Base-by-base conservation (phyloP, 1,284 basidiomycete species). In the Ceratobasidium sp. region DNA sequence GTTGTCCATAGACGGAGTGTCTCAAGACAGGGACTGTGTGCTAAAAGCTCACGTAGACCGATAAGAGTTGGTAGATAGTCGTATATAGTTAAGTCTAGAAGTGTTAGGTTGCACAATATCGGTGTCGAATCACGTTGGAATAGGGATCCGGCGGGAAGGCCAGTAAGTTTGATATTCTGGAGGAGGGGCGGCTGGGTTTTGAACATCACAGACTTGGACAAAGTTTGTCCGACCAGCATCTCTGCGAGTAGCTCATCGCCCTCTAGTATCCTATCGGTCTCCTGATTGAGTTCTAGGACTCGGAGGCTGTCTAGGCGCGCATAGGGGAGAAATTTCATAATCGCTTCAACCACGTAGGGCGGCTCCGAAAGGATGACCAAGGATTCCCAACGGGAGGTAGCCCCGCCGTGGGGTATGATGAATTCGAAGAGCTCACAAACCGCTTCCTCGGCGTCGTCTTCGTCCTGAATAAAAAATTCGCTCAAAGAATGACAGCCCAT, bases 61-160 rank as follows among this genome's bases (percentile, higher is more conserved):
- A 31, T 53, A 24, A 67, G 17, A 7, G 50, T 48, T 1, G 65
- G 65, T 17, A 67, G 36, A 2, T 27, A 41, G 15, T 33, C 19
- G n/a, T 54, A 8, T 2, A n/a, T 53, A 33, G 50, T 50, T 5
- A 67, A 33, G 3, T 67, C 50, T n/a, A 67, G 24, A 29, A 15
- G 50, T 2, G 65, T 53, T 31, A 67, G 65, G n/a, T 67, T 67
- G n/a, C 2, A n/a, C 14, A 54, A 29, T 15, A 54, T 31, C 36
- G 65, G 51, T 5, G 65, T 22, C 4, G 29, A 17, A 1, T 51
- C 19, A n/a, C 41, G 50, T 22, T 29, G 14, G 44, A 67, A 67
- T 19, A 67, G n/a, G n/a, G 54, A 67, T 2, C 24, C 36, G 31
- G 29, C 24, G 15, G 65, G 48, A 36, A 67, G 41, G 50, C 48